These are phyloP conservation scores for Cadophora sp. DNA, from an alignment of 2,329 filamentous ascomycete genomes.

Conservation along the genomic window DNA sequence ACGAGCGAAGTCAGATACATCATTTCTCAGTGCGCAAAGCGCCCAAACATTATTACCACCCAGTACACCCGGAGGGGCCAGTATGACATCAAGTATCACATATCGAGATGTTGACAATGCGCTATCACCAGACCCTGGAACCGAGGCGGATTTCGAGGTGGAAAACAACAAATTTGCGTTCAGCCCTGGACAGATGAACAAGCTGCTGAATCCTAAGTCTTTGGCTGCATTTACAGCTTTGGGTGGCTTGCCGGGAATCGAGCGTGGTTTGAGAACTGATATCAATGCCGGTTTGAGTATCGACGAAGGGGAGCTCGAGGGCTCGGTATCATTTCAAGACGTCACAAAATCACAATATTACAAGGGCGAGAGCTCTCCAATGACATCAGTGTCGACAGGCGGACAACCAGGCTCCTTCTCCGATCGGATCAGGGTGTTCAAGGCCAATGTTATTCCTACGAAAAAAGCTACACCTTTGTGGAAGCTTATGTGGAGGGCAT, in stretches of 20 bases:
- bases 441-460: slow-evolving; percentile 69
- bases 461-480: slow-evolving; percentile 73
- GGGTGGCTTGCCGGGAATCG: slow-evolving; percentile 75
- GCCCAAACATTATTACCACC: slow-evolving; percentile 21
- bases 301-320: slow-evolving; percentile 71
- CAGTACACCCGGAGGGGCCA: slow-evolving; percentile 21
- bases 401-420: slow-evolving; percentile 48
- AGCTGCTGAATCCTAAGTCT: slow-evolving; percentile 81
- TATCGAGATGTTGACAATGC: slow-evolving; percentile 29
- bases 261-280: slow-evolving; percentile 75
- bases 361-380: slow-evolving; percentile 17
- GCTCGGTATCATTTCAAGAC: slow-evolving; percentile 71
- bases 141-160: slow-evolving; percentile 71
- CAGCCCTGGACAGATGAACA: slow-evolving; percentile 74
- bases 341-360: slow-evolving; percentile 44
- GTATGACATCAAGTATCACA: slow-evolving; percentile 21
- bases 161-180: slow-evolving; percentile 76
- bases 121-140: slow-evolving; percentile 68
- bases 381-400: slow-evolving; percentile 38
- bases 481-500: slow-evolving; percentile 77
- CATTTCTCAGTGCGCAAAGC: slow-evolving; percentile 23
- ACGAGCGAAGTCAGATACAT: slow-evolving; percentile 21
- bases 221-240: slow-evolving; percentile 76
- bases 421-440: slow-evolving; percentile 74
- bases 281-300: slow-evolving; percentile 69